Conservation (phyloP, 2,329 filamentous ascomycete genomes). For the Mollisiaceae sp. region DNA sequence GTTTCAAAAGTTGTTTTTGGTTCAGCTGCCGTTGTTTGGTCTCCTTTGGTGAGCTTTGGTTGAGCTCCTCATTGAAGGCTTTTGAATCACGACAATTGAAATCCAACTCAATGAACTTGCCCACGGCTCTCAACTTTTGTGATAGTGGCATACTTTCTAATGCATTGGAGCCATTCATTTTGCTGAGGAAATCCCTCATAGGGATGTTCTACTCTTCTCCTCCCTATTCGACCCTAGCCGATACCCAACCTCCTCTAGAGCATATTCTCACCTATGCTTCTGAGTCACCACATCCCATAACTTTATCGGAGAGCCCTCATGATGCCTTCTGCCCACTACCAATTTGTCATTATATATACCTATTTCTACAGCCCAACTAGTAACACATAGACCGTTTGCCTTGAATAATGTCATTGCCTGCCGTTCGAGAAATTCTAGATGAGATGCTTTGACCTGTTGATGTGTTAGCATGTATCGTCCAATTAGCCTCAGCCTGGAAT, state of each 20-base stretch:
- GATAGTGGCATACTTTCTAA: neutral
- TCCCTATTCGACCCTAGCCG: neutral
- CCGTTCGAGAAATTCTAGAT: constrained; percentile 53
- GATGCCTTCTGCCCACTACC: constrained; percentile 21
- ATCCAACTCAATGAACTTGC: neutral
- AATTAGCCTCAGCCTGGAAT: constrained; percentile 4
- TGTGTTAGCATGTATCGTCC: constrained; percentile 22
- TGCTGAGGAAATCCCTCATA: neutral
- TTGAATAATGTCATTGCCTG: constrained; percentile 19
- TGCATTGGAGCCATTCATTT: neutral
- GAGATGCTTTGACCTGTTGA: constrained; percentile 68
- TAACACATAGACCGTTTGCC: constrained; percentile 36
- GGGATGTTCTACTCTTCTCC: neutral
- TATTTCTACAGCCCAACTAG: constrained; percentile 35
- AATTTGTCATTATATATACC: constrained; percentile 37
- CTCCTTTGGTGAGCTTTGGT: neutral
- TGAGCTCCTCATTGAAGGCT: neutral
- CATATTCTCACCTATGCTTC: neutral
- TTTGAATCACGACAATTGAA: neutral
- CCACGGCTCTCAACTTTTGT: neutral
- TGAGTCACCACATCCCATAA: neutral
- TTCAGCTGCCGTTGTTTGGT: neutral
- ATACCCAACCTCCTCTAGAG: constrained; percentile 4
- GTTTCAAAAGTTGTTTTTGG: neutral
- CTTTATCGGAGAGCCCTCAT: neutral